A percentile compares a stretch with the other conserved stretches of the same genome.
These are phyloP conservation scores for Vaccinium myrtillus DNA, from an alignment of 148 eudicot species.

Conservation along the genomic window DNA sequence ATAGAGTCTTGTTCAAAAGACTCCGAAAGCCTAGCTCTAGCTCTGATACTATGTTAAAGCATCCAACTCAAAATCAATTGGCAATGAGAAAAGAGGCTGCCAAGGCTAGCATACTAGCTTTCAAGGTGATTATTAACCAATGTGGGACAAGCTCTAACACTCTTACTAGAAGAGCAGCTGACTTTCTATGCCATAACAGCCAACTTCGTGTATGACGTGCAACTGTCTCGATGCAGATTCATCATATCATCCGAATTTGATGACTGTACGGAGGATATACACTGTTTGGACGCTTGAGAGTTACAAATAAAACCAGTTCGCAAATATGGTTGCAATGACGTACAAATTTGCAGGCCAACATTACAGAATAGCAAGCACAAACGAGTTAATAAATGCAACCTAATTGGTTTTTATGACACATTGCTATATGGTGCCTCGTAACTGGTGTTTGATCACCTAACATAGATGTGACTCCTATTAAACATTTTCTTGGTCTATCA, in stretches of 20 bases:
- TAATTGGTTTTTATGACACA: neutral
- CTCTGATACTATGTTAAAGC: too few species aligned
- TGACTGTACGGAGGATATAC: neutral
- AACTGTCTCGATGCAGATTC: neutral
- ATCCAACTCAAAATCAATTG: too few species aligned
- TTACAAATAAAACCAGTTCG: neutral
- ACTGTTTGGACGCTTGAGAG: neutral
- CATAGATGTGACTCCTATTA: neutral
- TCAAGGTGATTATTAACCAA: too few species aligned
- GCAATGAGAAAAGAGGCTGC: too few species aligned
- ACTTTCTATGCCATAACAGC: neutral
- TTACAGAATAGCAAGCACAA: conserved; percentile 3
- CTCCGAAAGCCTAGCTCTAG: too few species aligned
- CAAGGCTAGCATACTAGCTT: too few species aligned
- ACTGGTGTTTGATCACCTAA: neutral
- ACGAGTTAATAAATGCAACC: neutral
- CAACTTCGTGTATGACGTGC: neutral
- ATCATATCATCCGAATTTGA: neutral
- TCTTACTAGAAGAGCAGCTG: neutral
- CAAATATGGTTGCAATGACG: neutral
- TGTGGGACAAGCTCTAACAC: too few species aligned
- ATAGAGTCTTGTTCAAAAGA: too few species aligned
- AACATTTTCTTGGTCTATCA: neutral
- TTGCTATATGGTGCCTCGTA: neutral
- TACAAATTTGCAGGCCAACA: neutral